Evolutionary conservation across 805 yeast species (phyloP), one percentile per base, ranked within the genome.

Genomic region (Sporopachydermia quercuum): DNA sequence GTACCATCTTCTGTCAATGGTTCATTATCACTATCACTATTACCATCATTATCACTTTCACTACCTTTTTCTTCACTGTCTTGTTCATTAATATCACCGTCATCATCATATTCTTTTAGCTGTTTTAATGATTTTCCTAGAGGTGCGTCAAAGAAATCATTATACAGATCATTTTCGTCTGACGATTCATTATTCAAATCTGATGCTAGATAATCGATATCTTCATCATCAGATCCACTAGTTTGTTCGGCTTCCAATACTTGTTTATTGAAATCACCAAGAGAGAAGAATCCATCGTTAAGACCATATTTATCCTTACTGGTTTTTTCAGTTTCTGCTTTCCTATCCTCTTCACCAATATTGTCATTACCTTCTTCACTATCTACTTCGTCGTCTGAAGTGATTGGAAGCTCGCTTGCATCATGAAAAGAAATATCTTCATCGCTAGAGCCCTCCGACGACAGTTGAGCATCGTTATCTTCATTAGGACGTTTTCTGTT

Each of bases 271-370:
- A 82, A 89, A 40, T 80, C 82, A 47, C 85, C 94, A 35, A 89
- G 73, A 43, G 83, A 76, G 53, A 89, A 89, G 48, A 86, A 78
- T 4, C 76, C 83, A 50, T 84, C 94, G 53, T 87, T 82, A 19
- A 87, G 65, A 1, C 86, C 89, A 49, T 68, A 71, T 2, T 60
- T 67, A 49, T 76, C 83, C 34, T 66, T 64, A n/a, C n/a, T n/a
- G 17, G 44, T 46, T 8, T 42, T 45, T 15, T 37, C 44, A n/a
- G 42, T 43, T 6, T 37, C 49, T 8, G 47, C 46, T 14, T 42
- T 47, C 3, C 39, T 48, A 19, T 42, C 45, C 18, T 45, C 47
- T 8, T 42, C 47, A 16, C 42, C 35, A 11, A 17, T 38, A 19
- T 40, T 41, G 43, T 37, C 46, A 15, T 43, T 44, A 5, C 43